These are phyloP conservation scores for Papiliotrema terrestris DNA, from an alignment of 1,284 basidiomycete species.

Conservation along the genomic window DNA sequence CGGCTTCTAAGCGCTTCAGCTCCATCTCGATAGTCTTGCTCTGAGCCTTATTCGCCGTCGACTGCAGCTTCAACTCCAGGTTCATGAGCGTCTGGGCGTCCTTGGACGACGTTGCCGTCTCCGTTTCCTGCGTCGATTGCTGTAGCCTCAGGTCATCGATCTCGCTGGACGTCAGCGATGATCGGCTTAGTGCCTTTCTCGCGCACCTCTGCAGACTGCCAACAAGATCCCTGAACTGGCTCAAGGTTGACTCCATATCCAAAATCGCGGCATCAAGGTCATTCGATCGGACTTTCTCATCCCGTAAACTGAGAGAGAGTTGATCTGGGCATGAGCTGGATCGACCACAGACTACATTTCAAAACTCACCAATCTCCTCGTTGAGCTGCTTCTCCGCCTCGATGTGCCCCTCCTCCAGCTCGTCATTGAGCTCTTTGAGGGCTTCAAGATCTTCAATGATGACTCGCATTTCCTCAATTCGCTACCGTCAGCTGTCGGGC, in stretches of 20 bases:
- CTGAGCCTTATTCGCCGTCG: conserved; percentile 81
- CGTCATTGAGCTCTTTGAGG: conserved; percentile 91
- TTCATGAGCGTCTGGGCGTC: conserved; percentile 81
- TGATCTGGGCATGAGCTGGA: conserved; percentile 55
- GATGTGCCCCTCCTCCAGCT: conserved; percentile 92
- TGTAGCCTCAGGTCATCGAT: conserved; percentile 74
- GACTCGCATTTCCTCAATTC: conserved; percentile 93
- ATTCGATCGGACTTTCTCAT: conserved; percentile 63
- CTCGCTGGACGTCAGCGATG: conserved; percentile 57
- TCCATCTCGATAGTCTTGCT: conserved; percentile 83
- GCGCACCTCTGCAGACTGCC: conserved; percentile 70
- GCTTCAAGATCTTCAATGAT: conserved; percentile 95
- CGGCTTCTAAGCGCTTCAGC: conserved; percentile 74
- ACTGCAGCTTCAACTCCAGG: conserved; percentile 86
- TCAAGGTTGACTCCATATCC: conserved; percentile 82
- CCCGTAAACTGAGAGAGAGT: conserved; percentile 66
- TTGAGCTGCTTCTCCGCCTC: conserved; percentile 91
- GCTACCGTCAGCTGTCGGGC: conserved; percentile 52
- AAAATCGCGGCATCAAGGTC: conserved; percentile 70
- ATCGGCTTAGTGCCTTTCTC: no score
- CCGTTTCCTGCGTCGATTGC: conserved; percentile 75
- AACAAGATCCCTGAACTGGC: conserved; percentile 87
- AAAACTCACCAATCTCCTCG: conserved; percentile 72
- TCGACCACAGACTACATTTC: not conserved
- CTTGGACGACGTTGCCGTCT: conserved; percentile 69